These are phyloP conservation scores for Hemileccinum rubropunctum DNA, from an alignment of 768 basidiomycete species.

Conservation along the genomic window DNA sequence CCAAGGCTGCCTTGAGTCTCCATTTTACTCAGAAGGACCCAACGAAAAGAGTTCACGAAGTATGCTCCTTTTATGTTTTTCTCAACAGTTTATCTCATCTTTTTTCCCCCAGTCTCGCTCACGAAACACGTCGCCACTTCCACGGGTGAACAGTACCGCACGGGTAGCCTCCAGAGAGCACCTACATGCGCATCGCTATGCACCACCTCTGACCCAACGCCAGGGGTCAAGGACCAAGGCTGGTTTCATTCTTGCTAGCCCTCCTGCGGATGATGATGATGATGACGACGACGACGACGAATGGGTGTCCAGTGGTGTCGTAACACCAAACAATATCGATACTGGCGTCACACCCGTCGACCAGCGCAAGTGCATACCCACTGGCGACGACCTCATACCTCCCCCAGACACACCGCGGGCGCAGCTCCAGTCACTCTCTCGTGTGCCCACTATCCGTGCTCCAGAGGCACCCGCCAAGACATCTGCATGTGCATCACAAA, in stretches of 20 bases:
- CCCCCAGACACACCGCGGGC: conserved; percentile 32
- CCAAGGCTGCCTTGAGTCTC: conserved; percentile 57
- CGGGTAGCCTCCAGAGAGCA: conserved; percentile 30
- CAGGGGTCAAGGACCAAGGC: conserved; percentile 40
- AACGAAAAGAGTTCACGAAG: conserved; percentile 48
- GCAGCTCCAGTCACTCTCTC: conserved; percentile 31
- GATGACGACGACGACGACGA: conserved; percentile 59
- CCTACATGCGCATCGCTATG: conserved; percentile 34
- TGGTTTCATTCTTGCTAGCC: conserved; percentile 59
- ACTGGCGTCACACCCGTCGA: conserved; percentile 35
- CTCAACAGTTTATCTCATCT: conserved; percentile 13
- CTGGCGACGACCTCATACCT: conserved; percentile 17
- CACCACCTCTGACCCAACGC: conserved; percentile 24
- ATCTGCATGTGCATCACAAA: conserved; percentile 19
- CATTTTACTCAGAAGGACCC: conserved; percentile 69
- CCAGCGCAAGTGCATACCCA: conserved; percentile 14
- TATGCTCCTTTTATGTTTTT: conserved; percentile 30
- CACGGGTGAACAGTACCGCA: conserved; percentile 27
- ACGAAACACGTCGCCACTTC: conserved; percentile 27
- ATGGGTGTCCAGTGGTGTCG: conserved; percentile 75
- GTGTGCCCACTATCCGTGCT: conserved; percentile 33
- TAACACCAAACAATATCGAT: conserved; percentile 55
- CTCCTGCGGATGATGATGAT: conserved; percentile 31
- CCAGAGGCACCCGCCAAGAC: conserved; percentile 22
- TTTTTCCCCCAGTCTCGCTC: conserved; percentile 14